Conservation (phyloP, 768 basidiomycete genomes). For the Leccinum rimulosum region DNA sequence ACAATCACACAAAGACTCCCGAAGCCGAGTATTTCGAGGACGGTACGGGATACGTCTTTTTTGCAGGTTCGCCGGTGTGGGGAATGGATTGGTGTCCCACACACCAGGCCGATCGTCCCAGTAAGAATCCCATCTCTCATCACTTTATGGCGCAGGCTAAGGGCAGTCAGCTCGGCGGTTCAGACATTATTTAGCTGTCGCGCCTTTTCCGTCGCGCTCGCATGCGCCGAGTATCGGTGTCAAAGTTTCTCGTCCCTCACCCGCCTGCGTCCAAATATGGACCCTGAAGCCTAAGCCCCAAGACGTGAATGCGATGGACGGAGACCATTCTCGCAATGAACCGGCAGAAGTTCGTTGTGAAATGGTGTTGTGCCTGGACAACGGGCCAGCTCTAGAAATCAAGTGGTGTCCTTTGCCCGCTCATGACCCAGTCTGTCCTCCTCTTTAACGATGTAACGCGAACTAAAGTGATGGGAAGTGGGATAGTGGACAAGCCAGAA, state of each 20-base stretch:
- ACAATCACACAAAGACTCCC: background rate
- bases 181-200: slow-evolving; percentile 83
- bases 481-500: slow-evolving; percentile 18
- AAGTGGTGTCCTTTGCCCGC: slow-evolving; percentile 95
- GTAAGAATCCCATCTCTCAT: slow-evolving; percentile 35
- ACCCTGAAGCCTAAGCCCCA: slow-evolving; percentile 34
- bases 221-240: slow-evolving; percentile 68
- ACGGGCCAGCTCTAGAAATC: slow-evolving; percentile 73
- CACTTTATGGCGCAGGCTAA: background rate
- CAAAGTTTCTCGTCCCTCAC: slow-evolving; percentile 50
- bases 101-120: slow-evolving; percentile 49
- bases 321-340: slow-evolving; percentile 24
- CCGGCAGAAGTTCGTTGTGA: slow-evolving; percentile 61
- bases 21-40: slow-evolving; percentile 60
- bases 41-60: slow-evolving; percentile 69
- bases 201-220: slow-evolving; percentile 62
- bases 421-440: slow-evolving; percentile 51
- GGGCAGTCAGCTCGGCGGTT: slow-evolving; percentile 43
- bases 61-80: slow-evolving; percentile 88
- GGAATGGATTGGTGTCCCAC: slow-evolving; percentile 93
- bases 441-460: background rate
- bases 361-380: slow-evolving; percentile 81
- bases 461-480: slow-evolving; percentile 16
- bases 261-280: slow-evolving; percentile 89
- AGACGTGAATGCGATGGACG: slow-evolving; percentile 12